These are phyloP conservation scores for Salix suchowensis DNA, from an alignment of 345 rosid genomes.

Conservation along the genomic window DNA sequence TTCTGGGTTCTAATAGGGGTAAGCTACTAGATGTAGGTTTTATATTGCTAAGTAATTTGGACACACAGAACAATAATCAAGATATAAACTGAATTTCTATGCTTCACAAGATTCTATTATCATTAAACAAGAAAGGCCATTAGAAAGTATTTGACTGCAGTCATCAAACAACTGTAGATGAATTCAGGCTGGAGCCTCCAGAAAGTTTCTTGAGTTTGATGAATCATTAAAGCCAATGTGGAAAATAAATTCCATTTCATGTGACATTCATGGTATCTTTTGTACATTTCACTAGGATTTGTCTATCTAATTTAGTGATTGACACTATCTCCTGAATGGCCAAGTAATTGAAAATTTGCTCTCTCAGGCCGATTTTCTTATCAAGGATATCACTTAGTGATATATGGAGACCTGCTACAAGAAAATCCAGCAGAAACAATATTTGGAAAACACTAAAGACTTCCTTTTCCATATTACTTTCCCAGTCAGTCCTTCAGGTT, in stretches of 20 bases:
- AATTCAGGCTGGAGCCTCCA: background rate
- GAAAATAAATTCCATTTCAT: background rate
- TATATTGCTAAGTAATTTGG: background rate
- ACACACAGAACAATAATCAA: background rate
- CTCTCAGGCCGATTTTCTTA: conserved; percentile 66
- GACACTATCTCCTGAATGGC: no score
- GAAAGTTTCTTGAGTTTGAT: background rate
- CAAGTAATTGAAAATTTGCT: no score
- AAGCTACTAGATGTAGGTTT: background rate
- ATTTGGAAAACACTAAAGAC: conserved; percentile 74
- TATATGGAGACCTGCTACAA: conserved; percentile 86
- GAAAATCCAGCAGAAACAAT: conserved; percentile 58
- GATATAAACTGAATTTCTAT: background rate
- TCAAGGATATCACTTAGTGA: conserved; percentile 91
- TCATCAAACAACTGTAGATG: no score
- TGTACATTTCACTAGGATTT: no score
- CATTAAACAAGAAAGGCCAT: background rate
- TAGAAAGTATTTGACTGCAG: no score
- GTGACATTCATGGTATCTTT: background rate
- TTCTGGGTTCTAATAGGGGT: background rate
- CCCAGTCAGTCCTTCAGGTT: conserved; percentile 89
- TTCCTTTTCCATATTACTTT: conserved; percentile 74
- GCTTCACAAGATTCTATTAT: background rate
- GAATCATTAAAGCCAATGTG: background rate
- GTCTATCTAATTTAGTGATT: no score